Base-by-base conservation (phyloP, 805 yeast species). In the Metahyphopichia silvanorum region DNA sequence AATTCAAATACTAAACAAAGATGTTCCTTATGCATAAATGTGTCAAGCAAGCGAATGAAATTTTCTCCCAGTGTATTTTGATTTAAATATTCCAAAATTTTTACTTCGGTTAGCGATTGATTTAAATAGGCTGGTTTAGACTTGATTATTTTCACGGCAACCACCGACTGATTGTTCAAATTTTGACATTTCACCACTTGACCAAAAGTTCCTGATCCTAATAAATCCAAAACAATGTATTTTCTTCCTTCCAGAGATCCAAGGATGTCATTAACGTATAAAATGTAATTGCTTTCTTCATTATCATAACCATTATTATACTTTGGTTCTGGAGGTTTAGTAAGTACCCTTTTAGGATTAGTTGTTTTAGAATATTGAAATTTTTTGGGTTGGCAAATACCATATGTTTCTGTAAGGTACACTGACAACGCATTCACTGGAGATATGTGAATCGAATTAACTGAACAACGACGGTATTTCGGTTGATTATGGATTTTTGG, bases 131-230 rank as follows among this genome's bases (percentile, higher is more conserved):
- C 96, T 4, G 95, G 86, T 52, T 84, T 84, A 21, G 95, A 83
- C 55, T 91, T 93, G 37, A 93, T 86, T 27, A 93, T 94, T 60
- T 93, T 93, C 22, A 93, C 94, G 1, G 98, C 98, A 16, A 89
- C 86, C 14, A 91, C 76, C 40, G 86, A 91, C 52, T 87, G 93
- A 28, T 88, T 85, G 24, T 73, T 55, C 51, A 83, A 64, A 46
- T 79, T 76, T 55, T 86, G 95, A 60, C 97, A 91, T 61, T 91
- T 93, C 25, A 89, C 94, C 29, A 93, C 99, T 62, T 93, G 98
- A 7, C 98, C 98, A 69, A 93, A 93, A 1, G 98, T 89, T 2
- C 99, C 99, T 40, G 89, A 91, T 1, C 99, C 99, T 25, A 93
- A 61, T 11, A 93, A 71, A 57, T 91, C 98, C 37, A 93, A 64